phyloP scores from a whole-genome alignment of 192 early-diverging fungal species.

The Umbelopsis isabellina region DNA sequence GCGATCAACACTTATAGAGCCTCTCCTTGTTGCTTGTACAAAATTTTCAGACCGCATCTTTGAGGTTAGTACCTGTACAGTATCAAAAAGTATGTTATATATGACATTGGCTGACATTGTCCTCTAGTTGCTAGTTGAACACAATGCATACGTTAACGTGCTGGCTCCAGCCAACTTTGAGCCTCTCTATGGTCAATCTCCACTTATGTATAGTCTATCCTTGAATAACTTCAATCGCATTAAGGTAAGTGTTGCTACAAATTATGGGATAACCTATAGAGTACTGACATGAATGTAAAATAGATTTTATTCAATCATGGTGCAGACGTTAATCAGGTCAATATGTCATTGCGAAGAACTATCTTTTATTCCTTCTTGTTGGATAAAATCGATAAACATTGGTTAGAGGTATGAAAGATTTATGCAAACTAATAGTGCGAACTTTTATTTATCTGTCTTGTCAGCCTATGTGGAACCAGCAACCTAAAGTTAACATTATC shows the following conservation, averaged over 20 bases:
- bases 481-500: slow-evolving; percentile 39
- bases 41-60: not conserved
- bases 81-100: not conserved
- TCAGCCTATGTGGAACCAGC: slow-evolving; percentile 30
- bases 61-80: not conserved
- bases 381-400: not conserved
- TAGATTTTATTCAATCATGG: not conserved
- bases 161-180: not conserved
- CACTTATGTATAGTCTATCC: not conserved
- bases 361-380: slow-evolving; percentile 20
- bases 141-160: not conserved
- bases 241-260: not conserved
- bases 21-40: not conserved
- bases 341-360: not conserved
- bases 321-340: slow-evolving; percentile 7
- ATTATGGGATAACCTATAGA: too few relatives aligned
- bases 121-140: not conserved
- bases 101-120: not conserved
- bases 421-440: too few relatives aligned
- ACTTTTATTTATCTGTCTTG: too few relatives aligned
- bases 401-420: not conserved
- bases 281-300: not conserved
- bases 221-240: not conserved
- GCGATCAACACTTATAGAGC: not conserved
- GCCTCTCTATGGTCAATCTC: not conserved